Evolutionary conservation across 371 early-diverging fungal species (phyloP).

Genomic region (Mucor sp.): DNA sequence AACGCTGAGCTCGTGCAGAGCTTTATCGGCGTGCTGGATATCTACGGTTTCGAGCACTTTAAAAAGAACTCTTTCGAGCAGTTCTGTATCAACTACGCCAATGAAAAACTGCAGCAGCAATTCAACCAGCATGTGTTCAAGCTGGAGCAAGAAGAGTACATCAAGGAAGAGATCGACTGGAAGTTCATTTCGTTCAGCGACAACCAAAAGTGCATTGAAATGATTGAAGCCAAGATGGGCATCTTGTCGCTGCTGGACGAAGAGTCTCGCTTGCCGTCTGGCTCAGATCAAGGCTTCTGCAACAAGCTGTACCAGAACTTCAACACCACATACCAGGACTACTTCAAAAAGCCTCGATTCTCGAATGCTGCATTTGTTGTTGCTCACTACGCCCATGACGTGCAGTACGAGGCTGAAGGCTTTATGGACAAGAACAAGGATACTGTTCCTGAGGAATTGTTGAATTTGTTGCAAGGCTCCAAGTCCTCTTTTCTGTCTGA

Average conservation of each 20-base stretch:
- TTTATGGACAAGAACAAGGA: constrained; percentile 99
- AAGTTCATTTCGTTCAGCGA: constrained; percentile 96
- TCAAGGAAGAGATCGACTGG: constrained; percentile 91
- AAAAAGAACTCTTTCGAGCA: constrained; percentile 99
- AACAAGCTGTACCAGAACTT: constrained; percentile 86
- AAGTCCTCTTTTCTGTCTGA: constrained; percentile 68
- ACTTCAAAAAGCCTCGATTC: constrained; percentile 93
- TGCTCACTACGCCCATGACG: constrained; percentile 91
- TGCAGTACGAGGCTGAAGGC: constrained; percentile 89
- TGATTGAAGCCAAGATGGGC: constrained; percentile 97
- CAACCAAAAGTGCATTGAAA: constrained; percentile 99
- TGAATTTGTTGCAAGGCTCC: constrained; percentile 68
- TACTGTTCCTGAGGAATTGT: constrained; percentile 92
- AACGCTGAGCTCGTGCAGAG: constrained; percentile 45
- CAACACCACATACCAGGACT: constrained; percentile 58
- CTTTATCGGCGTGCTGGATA: constrained; percentile 97
- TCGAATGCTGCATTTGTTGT: constrained; percentile 81
- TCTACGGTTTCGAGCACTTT: constrained; percentile 97
- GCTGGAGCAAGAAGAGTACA: constrained; percentile 95
- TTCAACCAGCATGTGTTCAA: constrained; percentile 80
- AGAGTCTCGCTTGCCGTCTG: constrained; percentile 90
- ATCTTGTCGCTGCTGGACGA: constrained; percentile 97
- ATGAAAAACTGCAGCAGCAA: constrained; percentile 97
- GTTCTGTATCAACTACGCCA: constrained; percentile 99
- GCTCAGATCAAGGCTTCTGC: constrained; percentile 81